Evolutionary conservation across 108 stramenopile genomes (phyloP), one percentile per base, ranked within the genome.

Genomic region (Cyclotella baltica): DNA sequence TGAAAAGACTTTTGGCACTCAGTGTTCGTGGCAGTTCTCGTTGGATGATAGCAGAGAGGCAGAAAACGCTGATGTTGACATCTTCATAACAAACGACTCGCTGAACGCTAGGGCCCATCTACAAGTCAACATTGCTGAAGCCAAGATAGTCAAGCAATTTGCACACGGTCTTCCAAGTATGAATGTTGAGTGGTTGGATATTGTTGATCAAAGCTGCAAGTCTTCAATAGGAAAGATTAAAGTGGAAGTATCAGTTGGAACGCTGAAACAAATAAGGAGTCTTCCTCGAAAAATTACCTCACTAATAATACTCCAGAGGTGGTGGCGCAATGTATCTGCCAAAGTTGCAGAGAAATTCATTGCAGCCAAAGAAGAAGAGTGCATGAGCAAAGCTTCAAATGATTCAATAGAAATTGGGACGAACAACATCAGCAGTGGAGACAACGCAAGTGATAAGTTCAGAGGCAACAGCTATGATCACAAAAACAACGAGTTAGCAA

Each of bases 191-290:
- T 68, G 57, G 72, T 81, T 70, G 62, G 68, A 74, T 47, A 34
- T 81, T 5, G 36, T 74, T 48, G 73, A 70, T 62, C 48, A 67
- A 50, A 48, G 5, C 31, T 47, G 29, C 38, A 16, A 61, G 30
- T 36, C 72, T 48, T 3, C 63, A 19, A 53, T 81, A 68, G 80
- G 80, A 74, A 81, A 62, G 50, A 38, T 81, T 33, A 20, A 46
- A 47, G 40, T 81, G 29, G 33, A 37, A 46, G 25, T 69, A 33
- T 72, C 73, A 15, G 36, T 58, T 36, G 80, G 80, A 47, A 74
- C 57, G 23, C 38, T 74, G 11, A 36, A 40, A 30, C 67, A 81
- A 34, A 53, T 69, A 31, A 37, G 61, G 16, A 37, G 25, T 31
- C 51, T 81, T 28, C 58, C 61, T 58, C 23, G 10, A 16, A 22